Conservation (phyloP, 495 filamentous ascomycete species). For the Usnea hakonensis region DNA sequence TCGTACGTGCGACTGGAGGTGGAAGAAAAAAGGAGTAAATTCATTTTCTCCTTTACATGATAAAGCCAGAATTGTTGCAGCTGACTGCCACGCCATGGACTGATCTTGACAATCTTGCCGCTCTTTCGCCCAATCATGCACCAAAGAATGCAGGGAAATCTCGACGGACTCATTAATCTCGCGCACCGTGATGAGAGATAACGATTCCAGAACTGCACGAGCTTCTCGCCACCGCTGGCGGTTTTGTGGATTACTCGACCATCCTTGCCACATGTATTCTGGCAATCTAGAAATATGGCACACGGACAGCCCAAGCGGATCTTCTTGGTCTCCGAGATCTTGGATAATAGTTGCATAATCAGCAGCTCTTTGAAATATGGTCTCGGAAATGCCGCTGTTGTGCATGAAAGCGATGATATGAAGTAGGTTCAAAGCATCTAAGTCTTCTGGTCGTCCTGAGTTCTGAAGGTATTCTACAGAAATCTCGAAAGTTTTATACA, state of each 20-base stretch:
- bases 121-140: conserved; percentile 32
- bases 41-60: background rate
- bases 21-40: background rate
- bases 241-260: background rate
- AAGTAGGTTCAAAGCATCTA: conserved; percentile 26
- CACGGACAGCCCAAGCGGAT: background rate
- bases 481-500: conserved; percentile 30
- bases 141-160: conserved; percentile 29
- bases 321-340: background rate
- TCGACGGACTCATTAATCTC: conserved; percentile 9
- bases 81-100: conserved; percentile 7
- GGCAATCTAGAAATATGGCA: conserved; percentile 15
- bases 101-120: conserved; percentile 19
- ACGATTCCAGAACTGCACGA: background rate
- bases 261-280: background rate
- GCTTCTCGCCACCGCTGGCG: conserved; percentile 3
- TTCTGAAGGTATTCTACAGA: conserved; percentile 23
- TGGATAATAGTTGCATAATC: background rate
- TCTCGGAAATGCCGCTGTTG: conserved; percentile 25
- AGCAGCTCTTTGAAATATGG: conserved; percentile 20
- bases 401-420: conserved; percentile 34
- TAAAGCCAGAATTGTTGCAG: conserved; percentile 3
- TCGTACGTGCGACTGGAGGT: conserved; percentile 1
- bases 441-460: conserved; percentile 1
- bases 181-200: background rate